phyloP scores from a whole-genome alignment of 2,329 filamentous ascomycete genomes.

The Xylariaceae sp. region DNA sequence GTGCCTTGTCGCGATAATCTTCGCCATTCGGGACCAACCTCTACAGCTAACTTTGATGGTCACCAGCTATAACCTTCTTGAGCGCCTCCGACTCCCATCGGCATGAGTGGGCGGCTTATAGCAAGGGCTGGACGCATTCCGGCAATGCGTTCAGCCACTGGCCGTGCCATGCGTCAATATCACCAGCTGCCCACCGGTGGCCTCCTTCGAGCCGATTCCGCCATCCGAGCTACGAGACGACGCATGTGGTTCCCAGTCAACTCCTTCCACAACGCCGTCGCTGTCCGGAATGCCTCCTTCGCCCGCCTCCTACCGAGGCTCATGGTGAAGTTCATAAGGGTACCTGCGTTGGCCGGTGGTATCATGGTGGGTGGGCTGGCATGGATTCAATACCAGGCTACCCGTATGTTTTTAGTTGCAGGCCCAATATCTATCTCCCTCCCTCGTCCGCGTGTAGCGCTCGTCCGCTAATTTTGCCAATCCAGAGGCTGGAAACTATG shows the following conservation, averaged over 20 bases:
- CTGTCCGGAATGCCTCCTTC: slow-evolving; percentile 59
- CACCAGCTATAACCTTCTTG: slow-evolving; percentile 12
- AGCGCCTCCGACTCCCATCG: slow-evolving; percentile 31
- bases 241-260: slow-evolving; percentile 76
- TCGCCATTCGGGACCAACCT: neutral
- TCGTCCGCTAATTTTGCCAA: slow-evolving; percentile 6
- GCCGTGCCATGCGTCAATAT: slow-evolving; percentile 55
- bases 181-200: slow-evolving; percentile 64
- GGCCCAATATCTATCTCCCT: neutral
- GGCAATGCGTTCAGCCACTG: slow-evolving; percentile 27
- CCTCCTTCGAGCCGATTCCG: slow-evolving; percentile 60
- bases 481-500: slow-evolving; percentile 45
- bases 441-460: neutral
- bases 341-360: slow-evolving; percentile 89
- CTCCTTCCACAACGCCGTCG: slow-evolving; percentile 73
- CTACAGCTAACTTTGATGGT: slow-evolving; percentile 25
- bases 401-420: slow-evolving; percentile 53
- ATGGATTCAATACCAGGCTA: slow-evolving; percentile 94
- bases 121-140: slow-evolving; percentile 32
- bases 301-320: slow-evolving; percentile 71
- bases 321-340: slow-evolving; percentile 78
- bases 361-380: slow-evolving; percentile 80
- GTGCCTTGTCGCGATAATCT: slow-evolving; percentile 2
- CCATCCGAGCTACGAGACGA: slow-evolving; percentile 54
- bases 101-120: slow-evolving; percentile 35